Evolutionary conservation across 352 stramenopile genomes (phyloP), one percentile per base, ranked within the genome.

Genomic region (Pythium plurisporium): DNA sequence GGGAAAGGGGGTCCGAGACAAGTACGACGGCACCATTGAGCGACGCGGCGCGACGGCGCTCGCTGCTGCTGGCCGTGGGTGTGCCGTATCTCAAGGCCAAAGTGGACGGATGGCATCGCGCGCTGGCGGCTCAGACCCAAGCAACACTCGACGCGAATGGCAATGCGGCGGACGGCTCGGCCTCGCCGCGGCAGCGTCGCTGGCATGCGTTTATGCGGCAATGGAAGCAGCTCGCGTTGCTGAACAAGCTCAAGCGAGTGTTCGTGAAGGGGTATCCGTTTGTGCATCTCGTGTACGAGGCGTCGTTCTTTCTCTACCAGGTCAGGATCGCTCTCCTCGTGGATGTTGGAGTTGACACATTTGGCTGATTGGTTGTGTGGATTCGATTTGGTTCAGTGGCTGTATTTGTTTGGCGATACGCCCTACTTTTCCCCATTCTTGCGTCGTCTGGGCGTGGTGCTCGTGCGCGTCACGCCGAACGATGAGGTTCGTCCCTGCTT

Each of bases 321-420:
- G 77, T 87, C 49, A 25, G 19, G 12, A n/a, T 15, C 15, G 3
- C 31, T 49, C 50, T 41, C 12, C 20, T 26, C 42, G 5, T 27
- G 4, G 11, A 22, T 54, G 14, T 30, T 17, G 27, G 8, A 38
- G 33, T 10, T 38, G 33, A 15, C 15, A 15, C 33, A 15, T 55
- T 25, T 42, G 0, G 19, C 30, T 10, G 23, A 43, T 7, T 10
- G 10, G 17, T 50, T 4, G 36, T 36, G 37, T 38, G 14, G 20
- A n/a, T 15, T 15, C 45, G 23, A 4, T 49, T 9, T 33, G 27
- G 10, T 64, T 6, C 41, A 95, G 74, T 91, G 81, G 85, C 55
- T 93, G 23, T 95, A 95, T 68, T 52, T 95, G 52, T 87, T 95
- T 64, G 82, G 81, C 23, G 79, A 93, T 38, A 92, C 85, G 4